phyloP scores from a whole-genome alignment of 768 basidiomycete genomes.

The Suillus subluteus region DNA sequence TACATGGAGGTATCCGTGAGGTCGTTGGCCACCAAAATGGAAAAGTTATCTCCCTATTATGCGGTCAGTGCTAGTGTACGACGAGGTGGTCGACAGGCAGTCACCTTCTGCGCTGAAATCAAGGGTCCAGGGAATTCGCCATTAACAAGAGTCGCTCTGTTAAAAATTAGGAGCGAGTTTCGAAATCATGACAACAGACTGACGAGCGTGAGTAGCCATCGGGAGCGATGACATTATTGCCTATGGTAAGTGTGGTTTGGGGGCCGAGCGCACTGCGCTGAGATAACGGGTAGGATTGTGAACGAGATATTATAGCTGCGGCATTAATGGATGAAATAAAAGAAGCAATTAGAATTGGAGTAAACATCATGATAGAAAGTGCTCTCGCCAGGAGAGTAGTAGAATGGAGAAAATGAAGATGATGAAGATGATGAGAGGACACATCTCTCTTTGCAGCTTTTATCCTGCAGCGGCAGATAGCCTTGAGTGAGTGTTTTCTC shows the following conservation, averaged over 20 bases:
- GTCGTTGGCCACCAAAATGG: slow-evolving; percentile 48
- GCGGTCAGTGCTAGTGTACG: slow-evolving; percentile 6
- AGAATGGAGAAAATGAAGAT: not conserved
- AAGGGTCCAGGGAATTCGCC: slow-evolving; percentile 50
- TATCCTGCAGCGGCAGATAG: not conserved
- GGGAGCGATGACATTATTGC: slow-evolving; percentile 45
- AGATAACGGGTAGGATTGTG: slow-evolving; percentile 12
- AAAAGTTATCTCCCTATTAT: slow-evolving; percentile 40
- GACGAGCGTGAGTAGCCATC: slow-evolving; percentile 49
- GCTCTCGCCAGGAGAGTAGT: too few relatives aligned
- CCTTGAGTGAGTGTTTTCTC: not conserved
- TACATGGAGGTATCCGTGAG: slow-evolving; percentile 51
- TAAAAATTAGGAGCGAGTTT: not conserved
- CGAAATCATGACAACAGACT: slow-evolving; percentile 19
- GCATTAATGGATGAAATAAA: too few relatives aligned
- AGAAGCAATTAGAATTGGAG: too few relatives aligned
- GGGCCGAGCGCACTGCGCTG: slow-evolving; percentile 19
- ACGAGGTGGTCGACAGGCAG: not conserved
- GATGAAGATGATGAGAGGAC: not conserved
- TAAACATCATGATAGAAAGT: too few relatives aligned
- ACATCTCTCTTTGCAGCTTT: not conserved
- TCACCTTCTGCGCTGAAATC: slow-evolving; percentile 42
- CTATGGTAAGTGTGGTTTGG: slow-evolving; percentile 33
- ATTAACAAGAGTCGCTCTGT: slow-evolving; percentile 45
- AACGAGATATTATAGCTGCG: slow-evolving; percentile 20